Base-by-base conservation (phyloP, 202 grass and related monocot genomes). In the Elaeis oleifera region DNA sequence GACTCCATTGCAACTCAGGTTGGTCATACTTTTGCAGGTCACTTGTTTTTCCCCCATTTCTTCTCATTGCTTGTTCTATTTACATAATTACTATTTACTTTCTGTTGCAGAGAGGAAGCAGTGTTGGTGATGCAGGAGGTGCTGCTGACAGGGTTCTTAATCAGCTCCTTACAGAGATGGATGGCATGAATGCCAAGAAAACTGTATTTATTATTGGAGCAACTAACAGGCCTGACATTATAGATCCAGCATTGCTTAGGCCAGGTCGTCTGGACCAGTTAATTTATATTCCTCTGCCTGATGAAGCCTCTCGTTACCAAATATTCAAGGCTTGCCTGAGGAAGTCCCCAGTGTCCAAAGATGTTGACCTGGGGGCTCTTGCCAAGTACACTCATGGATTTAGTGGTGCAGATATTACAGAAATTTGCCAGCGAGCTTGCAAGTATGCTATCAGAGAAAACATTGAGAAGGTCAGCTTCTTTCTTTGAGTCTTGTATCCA, bases 1-100 rank as follows among this genome's bases (percentile, higher is more conserved):
- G 82, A 90, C 23, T 85, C 81, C 1, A 82, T 90, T 82, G 86
- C 86, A 17, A 90, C 86, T 39, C 86, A 90, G 86, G 78, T 79
- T 68, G 44, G 51, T 27, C 24, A 32, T 32, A 44, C 11, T 44
- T 13, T 13, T 51, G 50, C 21, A 27, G 31, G 7, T 66, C 7
- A 44, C 36, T 44, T 44, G 9, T 44, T 44, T 66, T 49, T 53
- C 2, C 18, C 57, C 18, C 22, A 55, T 16, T 44, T 54, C 48
- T 22, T 44, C 22, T 5, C 2, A 31, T 24, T 36, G 19, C 24
- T 69, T 18, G 29, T 56, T 56, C 9, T 17, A 16, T 7, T 25
- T 5, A 15, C 27, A 14, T 56, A 3, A 15, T 49, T 23, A 49
- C 36, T 13, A 3, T 11, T 44, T 44, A 44, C 36, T 44, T 44